A percentile compares a stretch with the other conserved stretches of the same genome.
These are phyloP conservation scores for Chamaenerion angustifolium DNA, from an alignment of 345 rosid genomes.

Conservation along the genomic window DNA sequence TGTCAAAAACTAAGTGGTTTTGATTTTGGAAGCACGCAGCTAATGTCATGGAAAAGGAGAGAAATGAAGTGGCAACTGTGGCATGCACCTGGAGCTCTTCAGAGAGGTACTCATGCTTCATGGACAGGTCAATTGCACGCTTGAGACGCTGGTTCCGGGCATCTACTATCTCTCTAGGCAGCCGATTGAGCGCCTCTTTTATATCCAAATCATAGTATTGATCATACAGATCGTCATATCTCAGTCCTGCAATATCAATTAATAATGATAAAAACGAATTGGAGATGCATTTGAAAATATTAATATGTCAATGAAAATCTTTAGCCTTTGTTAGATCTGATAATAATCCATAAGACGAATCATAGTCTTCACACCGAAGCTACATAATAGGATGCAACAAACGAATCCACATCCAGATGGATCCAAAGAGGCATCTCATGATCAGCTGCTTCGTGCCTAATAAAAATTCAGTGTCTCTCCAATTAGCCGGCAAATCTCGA, in stretches of 20 bases:
- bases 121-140: constrained; percentile 72
- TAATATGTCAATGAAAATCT: neutral
- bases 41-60: neutral
- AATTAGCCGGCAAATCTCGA: no score
- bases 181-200: constrained; percentile 12
- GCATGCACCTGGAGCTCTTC: constrained; percentile 55
- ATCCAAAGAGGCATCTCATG: no score
- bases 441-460: no score
- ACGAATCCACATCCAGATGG: no score
- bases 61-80: neutral
- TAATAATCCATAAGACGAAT: no score
- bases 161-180: constrained; percentile 13
- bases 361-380: no score
- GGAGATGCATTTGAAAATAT: neutral
- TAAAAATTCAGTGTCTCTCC: no score
- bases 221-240: constrained; percentile 15
- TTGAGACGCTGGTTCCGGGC: constrained; percentile 17
- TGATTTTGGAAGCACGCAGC: no score
- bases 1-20: no score
- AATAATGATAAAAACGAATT: neutral
- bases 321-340: neutral
- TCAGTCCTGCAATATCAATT: constrained; percentile 8
- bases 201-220: constrained; percentile 9
- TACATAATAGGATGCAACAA: no score
- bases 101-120: constrained; percentile 91